Percentiles rank a stretch among this genome's conserved stretches.
phyloP scores from a whole-genome alignment of 2,329 filamentous ascomycete species.

The Fusarium temperatum region DNA sequence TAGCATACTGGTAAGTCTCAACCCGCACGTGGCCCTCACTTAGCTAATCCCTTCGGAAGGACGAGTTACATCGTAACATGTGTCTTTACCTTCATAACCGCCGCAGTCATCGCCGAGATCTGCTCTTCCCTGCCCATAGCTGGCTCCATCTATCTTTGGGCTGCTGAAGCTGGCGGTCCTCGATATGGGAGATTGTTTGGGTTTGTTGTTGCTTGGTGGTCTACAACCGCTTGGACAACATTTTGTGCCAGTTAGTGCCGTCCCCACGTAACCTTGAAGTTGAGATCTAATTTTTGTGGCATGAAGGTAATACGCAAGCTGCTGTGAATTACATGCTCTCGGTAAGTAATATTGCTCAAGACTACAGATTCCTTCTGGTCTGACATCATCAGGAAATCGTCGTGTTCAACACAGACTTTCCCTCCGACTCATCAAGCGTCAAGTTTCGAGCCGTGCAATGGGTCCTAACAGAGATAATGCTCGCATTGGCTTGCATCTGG shows the following conservation, averaged over 20 bases:
- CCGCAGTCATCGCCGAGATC: neutral
- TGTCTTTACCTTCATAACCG: neutral
- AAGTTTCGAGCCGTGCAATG: neutral
- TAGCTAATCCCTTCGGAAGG: neutral
- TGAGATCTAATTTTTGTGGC: fast-evolving
- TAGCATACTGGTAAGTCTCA: neutral
- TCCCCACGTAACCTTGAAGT: fast-evolving
- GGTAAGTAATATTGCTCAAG: neutral
- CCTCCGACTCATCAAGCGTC: neutral
- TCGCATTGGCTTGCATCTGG: neutral
- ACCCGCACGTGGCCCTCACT: neutral
- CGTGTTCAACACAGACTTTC: neutral
- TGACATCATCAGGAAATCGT: neutral
- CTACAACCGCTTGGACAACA: neutral
- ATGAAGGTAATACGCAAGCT: neutral
- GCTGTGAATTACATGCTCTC: constrained; percentile 1
- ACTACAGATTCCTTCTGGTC: no score
- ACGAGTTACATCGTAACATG: neutral
- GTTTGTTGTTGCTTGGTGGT: constrained; percentile 1
- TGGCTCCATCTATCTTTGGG: neutral
- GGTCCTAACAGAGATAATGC: neutral
- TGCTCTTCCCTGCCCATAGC: neutral
- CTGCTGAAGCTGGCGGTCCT: neutral
- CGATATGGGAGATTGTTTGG: neutral
- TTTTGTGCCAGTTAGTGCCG: neutral